Evolutionary conservation across 495 filamentous ascomycete species (phyloP).

Genomic region (Xylaria venustula): DNA sequence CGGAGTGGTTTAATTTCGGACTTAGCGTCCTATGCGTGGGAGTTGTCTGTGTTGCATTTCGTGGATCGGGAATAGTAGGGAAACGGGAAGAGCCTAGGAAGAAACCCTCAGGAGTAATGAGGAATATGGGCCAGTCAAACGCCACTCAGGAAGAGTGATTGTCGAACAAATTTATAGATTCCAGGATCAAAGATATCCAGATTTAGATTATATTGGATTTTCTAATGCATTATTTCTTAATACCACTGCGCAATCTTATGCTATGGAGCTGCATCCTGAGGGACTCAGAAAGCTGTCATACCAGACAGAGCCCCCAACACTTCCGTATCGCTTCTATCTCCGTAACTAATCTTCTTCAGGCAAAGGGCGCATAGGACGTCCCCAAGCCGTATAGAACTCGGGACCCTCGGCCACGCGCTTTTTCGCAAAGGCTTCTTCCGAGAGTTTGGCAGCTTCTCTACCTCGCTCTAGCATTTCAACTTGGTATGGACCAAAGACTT

Average conservation of each 20-base stretch:
- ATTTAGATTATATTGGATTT: too few species aligned
- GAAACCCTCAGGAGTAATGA: neutral
- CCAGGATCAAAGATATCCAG: too few species aligned
- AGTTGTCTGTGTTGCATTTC: conserved; percentile 40
- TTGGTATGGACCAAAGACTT: conserved; percentile 20
- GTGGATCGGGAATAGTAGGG: conserved; percentile 46
- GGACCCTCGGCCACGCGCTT: conserved; percentile 6
- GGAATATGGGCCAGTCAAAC: neutral
- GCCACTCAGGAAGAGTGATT: neutral
- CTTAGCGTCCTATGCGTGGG: conserved; percentile 34
- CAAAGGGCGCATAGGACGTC: conserved; percentile 16
- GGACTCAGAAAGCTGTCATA: too few species aligned
- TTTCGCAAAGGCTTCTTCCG: conserved; percentile 17
- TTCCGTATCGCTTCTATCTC: neutral
- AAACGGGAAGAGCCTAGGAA: conserved; percentile 23
- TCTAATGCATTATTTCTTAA: too few species aligned
- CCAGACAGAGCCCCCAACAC: neutral
- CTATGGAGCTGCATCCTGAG: too few species aligned
- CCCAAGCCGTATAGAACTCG: conserved; percentile 15
- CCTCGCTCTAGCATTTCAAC: conserved; percentile 21
- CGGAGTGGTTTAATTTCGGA: conserved; percentile 54
- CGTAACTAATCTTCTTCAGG: conserved; percentile 17
- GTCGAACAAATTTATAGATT: too few species aligned
- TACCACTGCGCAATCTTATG: too few species aligned
- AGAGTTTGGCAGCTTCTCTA: conserved; percentile 18